Evolutionary conservation across 768 basidiomycete genomes (phyloP).

Genomic region (Pulveroboletus frians): DNA sequence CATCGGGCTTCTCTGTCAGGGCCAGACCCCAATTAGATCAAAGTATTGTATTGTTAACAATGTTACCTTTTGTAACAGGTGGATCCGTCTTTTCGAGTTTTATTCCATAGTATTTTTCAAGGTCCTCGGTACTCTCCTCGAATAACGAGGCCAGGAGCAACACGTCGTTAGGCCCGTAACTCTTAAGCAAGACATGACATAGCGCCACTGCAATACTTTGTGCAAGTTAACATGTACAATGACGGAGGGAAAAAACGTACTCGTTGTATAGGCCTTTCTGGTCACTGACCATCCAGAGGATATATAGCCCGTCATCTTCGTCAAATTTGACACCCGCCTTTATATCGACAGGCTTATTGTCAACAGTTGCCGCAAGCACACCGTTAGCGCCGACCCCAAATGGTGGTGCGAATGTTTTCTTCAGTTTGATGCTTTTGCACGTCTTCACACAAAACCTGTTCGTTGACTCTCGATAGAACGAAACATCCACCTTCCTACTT

Average conservation of each 20-base stretch:
- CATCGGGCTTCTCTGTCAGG: not conserved
- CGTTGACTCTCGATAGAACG: not conserved
- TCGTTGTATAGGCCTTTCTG: not conserved
- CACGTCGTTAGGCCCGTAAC: constrained; percentile 8
- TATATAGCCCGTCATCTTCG: not conserved
- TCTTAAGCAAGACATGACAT: constrained; percentile 10
- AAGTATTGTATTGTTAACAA: not conserved
- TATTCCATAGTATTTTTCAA: not conserved
- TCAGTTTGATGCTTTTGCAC: constrained; percentile 4
- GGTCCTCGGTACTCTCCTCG: not conserved
- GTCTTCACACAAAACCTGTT: not conserved
- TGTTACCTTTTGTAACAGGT: not conserved
- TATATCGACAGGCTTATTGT: not conserved
- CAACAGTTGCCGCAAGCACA: too few species aligned
- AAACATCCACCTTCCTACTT: not conserved
- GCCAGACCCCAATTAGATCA: not conserved
- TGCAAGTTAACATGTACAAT: not conserved
- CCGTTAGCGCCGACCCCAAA: not conserved
- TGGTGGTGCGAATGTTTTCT: constrained; percentile 10
- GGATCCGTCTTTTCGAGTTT: not conserved
- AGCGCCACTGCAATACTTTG: constrained; percentile 10
- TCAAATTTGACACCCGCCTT: constrained; percentile 4
- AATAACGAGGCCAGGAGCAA: constrained; percentile 12
- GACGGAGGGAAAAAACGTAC: not conserved
- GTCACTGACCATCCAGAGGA: constrained; percentile 8